A percentile compares a stretch with the other conserved stretches of the same genome.
Evolutionary conservation across 2,329 filamentous ascomycete genomes (phyloP).

Genomic region (Dactylonectria estremocensis): DNA sequence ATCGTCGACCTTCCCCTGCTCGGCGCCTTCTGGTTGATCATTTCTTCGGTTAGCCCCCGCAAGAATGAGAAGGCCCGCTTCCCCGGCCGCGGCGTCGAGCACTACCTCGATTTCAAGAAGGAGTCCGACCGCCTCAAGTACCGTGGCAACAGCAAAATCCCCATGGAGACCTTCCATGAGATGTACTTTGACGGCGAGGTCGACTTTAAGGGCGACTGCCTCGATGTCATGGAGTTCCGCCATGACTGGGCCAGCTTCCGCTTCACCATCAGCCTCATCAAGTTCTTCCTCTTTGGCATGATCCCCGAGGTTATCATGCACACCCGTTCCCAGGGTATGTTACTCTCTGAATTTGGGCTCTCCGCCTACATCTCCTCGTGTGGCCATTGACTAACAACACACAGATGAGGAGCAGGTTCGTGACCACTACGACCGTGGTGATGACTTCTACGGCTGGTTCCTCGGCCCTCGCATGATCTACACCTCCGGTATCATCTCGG

Average conservation of each 20-base stretch:
- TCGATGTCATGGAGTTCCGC: conserved; percentile 92
- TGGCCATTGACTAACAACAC: conserved; percentile 27
- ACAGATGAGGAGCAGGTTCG: conserved; percentile 93
- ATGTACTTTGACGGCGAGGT: conserved; percentile 98
- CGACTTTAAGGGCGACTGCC: conserved; percentile 93
- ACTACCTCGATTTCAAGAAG: conserved; percentile 89
- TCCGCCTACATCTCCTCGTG: too few relatives aligned
- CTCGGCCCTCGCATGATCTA: conserved; percentile 99
- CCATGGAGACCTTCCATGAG: conserved; percentile 95
- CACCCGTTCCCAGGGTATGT: conserved; percentile 82
- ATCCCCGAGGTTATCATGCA: conserved; percentile 94
- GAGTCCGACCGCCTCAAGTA: conserved; percentile 75
- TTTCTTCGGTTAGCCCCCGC: conserved; percentile 87
- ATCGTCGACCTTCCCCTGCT: conserved; percentile 86
- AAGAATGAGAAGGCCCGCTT: conserved; percentile 93
- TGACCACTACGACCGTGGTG: conserved; percentile 96
- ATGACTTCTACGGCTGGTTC: conserved; percentile 99
- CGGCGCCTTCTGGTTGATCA: conserved; percentile 84
- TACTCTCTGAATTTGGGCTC: not conserved
- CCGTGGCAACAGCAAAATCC: conserved; percentile 84
- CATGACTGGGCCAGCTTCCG: conserved; percentile 98
- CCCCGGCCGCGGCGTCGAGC: conserved; percentile 89
- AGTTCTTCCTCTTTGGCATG: conserved; percentile 89
- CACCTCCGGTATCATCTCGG: conserved; percentile 93
- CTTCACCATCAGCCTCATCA: conserved; percentile 89